Evolutionary conservation across 2,329 filamentous ascomycete genomes (phyloP), one percentile per base, ranked within the genome.

Genomic region (Hymenoscyphus fructigenus): DNA sequence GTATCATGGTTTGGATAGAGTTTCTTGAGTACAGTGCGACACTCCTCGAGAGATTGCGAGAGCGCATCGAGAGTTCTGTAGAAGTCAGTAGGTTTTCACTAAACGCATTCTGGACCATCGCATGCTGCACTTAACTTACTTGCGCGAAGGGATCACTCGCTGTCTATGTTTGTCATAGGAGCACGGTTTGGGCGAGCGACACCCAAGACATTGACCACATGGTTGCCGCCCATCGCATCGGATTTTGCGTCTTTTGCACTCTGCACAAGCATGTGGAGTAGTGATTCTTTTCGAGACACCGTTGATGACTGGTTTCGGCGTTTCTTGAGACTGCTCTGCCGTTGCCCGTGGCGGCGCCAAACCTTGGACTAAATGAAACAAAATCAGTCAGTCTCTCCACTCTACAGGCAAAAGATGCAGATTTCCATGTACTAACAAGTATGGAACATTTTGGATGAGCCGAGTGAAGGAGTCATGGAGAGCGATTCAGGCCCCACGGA

Each of bases 181-280:
- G 75, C 91, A 94, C 62, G 87, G 83, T 75, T 93, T 91, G 3
- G 90, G 89, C 67, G 91, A 90, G 64, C 91, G 87, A 75, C 92
- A 93, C 76, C 91, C 93, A 65, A 91, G 84, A 75, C 91, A 95
- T 75, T 93, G 91, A 44, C 91, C 90, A 74, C 91, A 95, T 12
- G 91, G 91, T 73, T 92, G 89, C 69, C 89, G 85, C 62, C 91
- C 91, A 79, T 93, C 91, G 74, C 91, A 95, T 68, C 91, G 88
- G 36, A 94, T 94, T 78, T 94, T 95, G 67, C 91, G 85, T 70
- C 91, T 84, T 74, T 92, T 88, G 79, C 91, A 92, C 72, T 91
- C 89, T 58, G 90, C 88, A 75, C 90, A 92, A 44, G 90, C 90
- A 73, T 90, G 83, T 29, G 82, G 81, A 65, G 83, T 85, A 41